A percentile compares a stretch with the other conserved stretches of the same genome.
phyloP scores from a whole-genome alignment of 495 filamentous ascomycete species.

The Hypoxylon trugodes region DNA sequence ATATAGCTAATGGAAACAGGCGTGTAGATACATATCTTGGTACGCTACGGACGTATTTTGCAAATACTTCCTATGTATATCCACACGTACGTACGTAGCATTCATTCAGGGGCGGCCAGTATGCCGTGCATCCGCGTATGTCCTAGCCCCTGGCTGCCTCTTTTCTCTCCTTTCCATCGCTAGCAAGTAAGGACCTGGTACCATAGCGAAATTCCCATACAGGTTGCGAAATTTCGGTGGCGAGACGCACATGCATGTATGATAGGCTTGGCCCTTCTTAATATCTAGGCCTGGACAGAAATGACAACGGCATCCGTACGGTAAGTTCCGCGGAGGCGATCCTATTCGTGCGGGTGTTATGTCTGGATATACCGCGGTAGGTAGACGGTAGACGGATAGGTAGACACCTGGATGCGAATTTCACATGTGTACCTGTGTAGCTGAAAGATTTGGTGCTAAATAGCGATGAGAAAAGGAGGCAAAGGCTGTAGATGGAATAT shows the following conservation, averaged over 20 bases:
- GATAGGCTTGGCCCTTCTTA: too few relatives aligned
- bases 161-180: neutral
- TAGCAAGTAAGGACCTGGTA: neutral
- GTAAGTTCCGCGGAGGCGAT: slow-evolving; percentile 11
- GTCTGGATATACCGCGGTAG: too few relatives aligned
- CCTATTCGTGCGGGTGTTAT: slow-evolving; percentile 8
- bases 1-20: neutral
- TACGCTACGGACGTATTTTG: too few relatives aligned
- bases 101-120: slow-evolving; percentile 7
- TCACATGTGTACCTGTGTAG: too few relatives aligned
- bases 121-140: slow-evolving; percentile 15
- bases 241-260: slow-evolving; percentile 13
- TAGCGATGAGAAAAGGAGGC: too few relatives aligned
- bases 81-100: slow-evolving; percentile 5
- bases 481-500: too few relatives aligned
- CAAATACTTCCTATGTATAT: neutral
- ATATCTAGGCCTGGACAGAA: too few relatives aligned
- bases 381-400: too few relatives aligned
- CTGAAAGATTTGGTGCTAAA: too few relatives aligned
- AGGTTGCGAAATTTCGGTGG: neutral
- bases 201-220: neutral
- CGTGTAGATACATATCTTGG: too few relatives aligned
- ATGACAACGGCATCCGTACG: slow-evolving; percentile 15
- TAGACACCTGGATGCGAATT: too few relatives aligned
- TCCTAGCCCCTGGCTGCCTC: too few relatives aligned